Conservation (phyloP, 78 protist species). For the Dictyostelium citrinum region DNA sequence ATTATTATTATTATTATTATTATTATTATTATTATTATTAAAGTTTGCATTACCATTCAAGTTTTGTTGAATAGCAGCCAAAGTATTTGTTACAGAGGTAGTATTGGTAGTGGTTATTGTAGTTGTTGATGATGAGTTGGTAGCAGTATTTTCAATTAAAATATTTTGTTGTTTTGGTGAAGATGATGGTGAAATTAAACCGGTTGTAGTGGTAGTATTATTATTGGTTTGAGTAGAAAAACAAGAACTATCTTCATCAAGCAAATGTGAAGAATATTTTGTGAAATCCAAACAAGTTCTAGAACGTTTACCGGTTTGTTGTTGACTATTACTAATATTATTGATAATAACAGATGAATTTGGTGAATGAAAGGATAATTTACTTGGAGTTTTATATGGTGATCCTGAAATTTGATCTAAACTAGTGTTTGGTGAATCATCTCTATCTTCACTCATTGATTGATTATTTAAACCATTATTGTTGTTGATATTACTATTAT, state of each 20-base stretch:
- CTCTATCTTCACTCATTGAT: not conserved
- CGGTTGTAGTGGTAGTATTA: not conserved
- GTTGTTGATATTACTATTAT: not conserved
- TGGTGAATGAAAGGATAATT: slow-evolving; percentile 1
- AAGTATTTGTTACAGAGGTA: not conserved
- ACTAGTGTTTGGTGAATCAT: not conserved
- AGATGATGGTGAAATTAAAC: not conserved
- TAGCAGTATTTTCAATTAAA: not conserved
- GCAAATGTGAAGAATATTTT: not conserved
- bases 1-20: not conserved
- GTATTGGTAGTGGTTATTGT: not conserved
- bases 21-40: not conserved
- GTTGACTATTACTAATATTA: not conserved
- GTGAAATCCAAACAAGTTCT: slow-evolving; percentile 31
- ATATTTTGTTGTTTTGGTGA: not conserved
- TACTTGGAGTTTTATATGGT: slow-evolving; percentile 70
- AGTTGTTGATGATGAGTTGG: not conserved
- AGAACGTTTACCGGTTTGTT: slow-evolving; percentile 7
- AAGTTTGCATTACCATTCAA: not conserved
- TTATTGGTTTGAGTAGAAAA: not conserved
- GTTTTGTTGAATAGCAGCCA: not conserved
- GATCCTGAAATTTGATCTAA: slow-evolving; percentile 3
- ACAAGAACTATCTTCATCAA: not conserved
- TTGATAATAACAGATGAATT: not conserved
- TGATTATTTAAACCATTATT: not conserved